Conservation (phyloP, 176 grass and related monocot species). For the Alopecurus myosuroides region DNA sequence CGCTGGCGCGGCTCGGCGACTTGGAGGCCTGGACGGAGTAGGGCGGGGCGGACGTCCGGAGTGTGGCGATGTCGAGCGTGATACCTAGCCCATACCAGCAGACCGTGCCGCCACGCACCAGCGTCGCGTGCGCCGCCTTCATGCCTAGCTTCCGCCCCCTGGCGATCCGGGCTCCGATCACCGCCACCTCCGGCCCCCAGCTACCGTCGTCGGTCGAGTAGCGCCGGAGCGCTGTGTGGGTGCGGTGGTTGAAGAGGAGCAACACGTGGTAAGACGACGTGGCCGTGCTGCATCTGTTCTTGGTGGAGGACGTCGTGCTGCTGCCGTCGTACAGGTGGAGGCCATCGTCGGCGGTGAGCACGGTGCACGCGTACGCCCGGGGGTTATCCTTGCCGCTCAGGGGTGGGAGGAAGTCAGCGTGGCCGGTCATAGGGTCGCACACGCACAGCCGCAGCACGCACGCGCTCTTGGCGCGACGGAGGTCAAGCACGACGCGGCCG, state of each 20-base stretch:
- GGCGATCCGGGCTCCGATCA: not conserved
- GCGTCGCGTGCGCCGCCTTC: not conserved
- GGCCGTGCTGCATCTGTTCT: not conserved
- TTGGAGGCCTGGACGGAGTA: not conserved
- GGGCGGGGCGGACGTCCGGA: not conserved
- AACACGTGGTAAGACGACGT: constrained; percentile 7
- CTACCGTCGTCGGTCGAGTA: not conserved
- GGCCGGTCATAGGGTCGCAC: not conserved
- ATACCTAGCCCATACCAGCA: constrained; percentile 21
- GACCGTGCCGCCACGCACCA: constrained; percentile 4
- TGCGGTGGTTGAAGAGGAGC: constrained; percentile 19
- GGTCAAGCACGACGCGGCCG: constrained; percentile 26
- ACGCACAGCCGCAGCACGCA: not conserved
- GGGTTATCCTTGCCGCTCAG: constrained; percentile 11
- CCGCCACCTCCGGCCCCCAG: not conserved
- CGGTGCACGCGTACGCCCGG: constrained; percentile 14
- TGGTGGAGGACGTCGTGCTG: not conserved
- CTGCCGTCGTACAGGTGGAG: not conserved
- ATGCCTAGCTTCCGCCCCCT: not conserved
- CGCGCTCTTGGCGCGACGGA: not conserved
- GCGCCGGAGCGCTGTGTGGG: constrained; percentile 4
- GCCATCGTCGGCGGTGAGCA: constrained; percentile 23
- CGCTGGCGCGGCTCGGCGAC: not conserved
- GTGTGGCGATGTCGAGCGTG: not conserved
- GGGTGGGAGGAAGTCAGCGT: constrained; percentile 8